A percentile compares a stretch with the other conserved stretches of the same genome.
phyloP scores from a whole-genome alignment of 768 basidiomycete genomes.

The Russula compacta region DNA sequence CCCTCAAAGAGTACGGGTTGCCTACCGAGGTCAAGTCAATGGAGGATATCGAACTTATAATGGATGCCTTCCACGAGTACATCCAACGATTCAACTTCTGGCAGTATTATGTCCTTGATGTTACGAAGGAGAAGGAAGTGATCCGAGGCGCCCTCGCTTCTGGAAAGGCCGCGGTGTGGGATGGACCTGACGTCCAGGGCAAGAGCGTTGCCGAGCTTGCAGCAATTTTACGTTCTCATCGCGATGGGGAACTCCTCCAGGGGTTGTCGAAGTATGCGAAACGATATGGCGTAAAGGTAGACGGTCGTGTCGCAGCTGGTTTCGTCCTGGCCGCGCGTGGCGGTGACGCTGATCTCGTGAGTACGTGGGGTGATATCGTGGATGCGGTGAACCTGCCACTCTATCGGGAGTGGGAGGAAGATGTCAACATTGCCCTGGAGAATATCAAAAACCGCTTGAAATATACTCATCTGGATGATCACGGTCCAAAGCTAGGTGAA shows the following conservation, averaged over 20 bases:
- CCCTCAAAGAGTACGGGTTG: slow-evolving; percentile 55
- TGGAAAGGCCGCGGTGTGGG: slow-evolving; percentile 46
- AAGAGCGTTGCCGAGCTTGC: slow-evolving; percentile 62
- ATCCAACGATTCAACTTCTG: slow-evolving; percentile 68
- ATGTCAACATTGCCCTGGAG: slow-evolving; percentile 63
- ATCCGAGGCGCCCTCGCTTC: slow-evolving; percentile 47
- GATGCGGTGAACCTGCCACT: slow-evolving; percentile 84
- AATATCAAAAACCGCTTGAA: slow-evolving; percentile 67
- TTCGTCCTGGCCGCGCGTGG: slow-evolving; percentile 61
- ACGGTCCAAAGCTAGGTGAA: slow-evolving; percentile 78
- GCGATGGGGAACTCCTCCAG: slow-evolving; percentile 35
- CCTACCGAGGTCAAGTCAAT: slow-evolving; percentile 60
- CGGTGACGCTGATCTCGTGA: slow-evolving; percentile 29
- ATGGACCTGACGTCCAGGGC: slow-evolving; percentile 46
- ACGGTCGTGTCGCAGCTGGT: slow-evolving; percentile 59
- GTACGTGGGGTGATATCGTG: slow-evolving; percentile 68
- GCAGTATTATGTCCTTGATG: slow-evolving; percentile 91
- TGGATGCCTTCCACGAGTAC: slow-evolving; percentile 50
- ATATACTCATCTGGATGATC: slow-evolving; percentile 70
- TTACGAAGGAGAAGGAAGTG: slow-evolving; percentile 48
- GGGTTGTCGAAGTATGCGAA: slow-evolving; percentile 53
- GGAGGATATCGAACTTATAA: slow-evolving; percentile 59
- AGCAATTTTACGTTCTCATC: slow-evolving; percentile 43
- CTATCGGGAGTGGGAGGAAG: slow-evolving; percentile 81
- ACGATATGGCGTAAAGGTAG: slow-evolving; percentile 59